A percentile compares a stretch with the other conserved stretches of the same genome.
phyloP scores from a whole-genome alignment of 2,329 filamentous ascomycete species.

The Arthrobotrys entomopaga region DNA sequence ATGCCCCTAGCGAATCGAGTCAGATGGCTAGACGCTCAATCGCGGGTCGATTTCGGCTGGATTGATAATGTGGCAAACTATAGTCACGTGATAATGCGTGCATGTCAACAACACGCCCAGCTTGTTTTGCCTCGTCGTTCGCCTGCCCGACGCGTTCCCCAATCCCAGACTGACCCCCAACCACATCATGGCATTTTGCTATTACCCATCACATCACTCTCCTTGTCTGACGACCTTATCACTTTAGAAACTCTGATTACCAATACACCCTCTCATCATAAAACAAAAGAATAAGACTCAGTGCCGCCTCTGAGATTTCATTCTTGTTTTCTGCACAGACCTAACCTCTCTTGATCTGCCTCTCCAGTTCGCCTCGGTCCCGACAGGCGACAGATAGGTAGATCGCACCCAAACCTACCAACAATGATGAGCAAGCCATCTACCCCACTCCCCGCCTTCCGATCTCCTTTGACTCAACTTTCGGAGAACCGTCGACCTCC shows the following conservation, averaged over 20 bases:
- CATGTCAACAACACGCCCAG: constrained; percentile 14
- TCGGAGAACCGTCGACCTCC: constrained; percentile 43
- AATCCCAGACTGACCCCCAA: neutral
- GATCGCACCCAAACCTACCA: neutral
- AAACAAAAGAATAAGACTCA: too few relatives aligned
- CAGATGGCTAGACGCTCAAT: too few relatives aligned
- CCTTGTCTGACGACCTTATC: neutral
- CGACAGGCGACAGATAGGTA: constrained; percentile 12
- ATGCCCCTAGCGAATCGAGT: too few relatives aligned
- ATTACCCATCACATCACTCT: too few relatives aligned
- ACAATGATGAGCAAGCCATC: constrained; percentile 43
- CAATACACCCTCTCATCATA: constrained; percentile 1
- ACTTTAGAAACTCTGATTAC: neutral
- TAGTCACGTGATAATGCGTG: constrained; percentile 29
- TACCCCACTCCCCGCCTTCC: constrained; percentile 47
- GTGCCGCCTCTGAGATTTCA: neutral
- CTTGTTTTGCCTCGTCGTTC: constrained; percentile 11
- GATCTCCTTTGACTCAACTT: constrained; percentile 48
- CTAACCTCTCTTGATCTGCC: constrained; percentile 15
- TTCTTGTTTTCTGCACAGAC: neutral
- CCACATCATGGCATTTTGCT: neutral
- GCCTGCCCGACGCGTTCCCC: constrained; percentile 9
- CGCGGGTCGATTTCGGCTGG: neutral
- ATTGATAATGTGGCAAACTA: neutral
- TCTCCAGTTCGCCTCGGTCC: constrained; percentile 23